These are phyloP conservation scores for Xylariaceae sp. DNA, from an alignment of 2,329 filamentous ascomycete species.

Conservation along the genomic window DNA sequence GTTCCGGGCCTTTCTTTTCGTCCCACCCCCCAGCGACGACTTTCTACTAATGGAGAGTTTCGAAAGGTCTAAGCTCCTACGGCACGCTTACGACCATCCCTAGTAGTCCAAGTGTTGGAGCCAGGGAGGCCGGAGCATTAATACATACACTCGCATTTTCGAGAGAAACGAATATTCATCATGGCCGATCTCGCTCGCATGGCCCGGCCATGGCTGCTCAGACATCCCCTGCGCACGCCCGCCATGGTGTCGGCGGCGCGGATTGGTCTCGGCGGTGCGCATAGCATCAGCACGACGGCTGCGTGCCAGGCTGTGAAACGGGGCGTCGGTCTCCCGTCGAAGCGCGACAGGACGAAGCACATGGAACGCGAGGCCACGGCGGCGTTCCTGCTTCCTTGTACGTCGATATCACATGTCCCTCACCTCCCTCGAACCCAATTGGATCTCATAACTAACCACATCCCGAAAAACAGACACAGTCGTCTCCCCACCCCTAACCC, in stretches of 20 bases:
- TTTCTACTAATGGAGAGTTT: slow-evolving; percentile 1
- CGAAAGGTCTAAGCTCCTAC: neutral
- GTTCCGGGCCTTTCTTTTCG: neutral
- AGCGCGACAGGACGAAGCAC: neutral
- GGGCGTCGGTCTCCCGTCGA: neutral
- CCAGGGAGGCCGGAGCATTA: slow-evolving; percentile 9
- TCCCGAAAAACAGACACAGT: slow-evolving; percentile 22
- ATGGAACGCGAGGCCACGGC: slow-evolving; percentile 4
- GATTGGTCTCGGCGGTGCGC: slow-evolving; percentile 11
- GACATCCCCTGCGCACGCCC: neutral
- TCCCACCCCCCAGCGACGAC: neutral
- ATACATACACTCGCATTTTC: neutral
- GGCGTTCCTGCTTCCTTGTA: slow-evolving; percentile 22
- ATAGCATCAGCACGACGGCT: slow-evolving; percentile 16
- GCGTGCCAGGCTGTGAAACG: neutral
- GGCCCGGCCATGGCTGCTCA: slow-evolving; percentile 19
- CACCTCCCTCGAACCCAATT: neutral
- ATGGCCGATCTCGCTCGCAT: slow-evolving; percentile 21
- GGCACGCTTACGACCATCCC: neutral
- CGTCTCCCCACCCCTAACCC: slow-evolving; percentile 28
- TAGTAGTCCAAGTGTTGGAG: slow-evolving; percentile 1
- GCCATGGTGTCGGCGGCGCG: neutral
- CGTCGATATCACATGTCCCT: slow-evolving; percentile 8
- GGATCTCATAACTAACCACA: neutral
- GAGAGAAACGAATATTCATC: neutral